Conservation (phyloP, 345 rosid genomes). For the Populus alba region DNA sequence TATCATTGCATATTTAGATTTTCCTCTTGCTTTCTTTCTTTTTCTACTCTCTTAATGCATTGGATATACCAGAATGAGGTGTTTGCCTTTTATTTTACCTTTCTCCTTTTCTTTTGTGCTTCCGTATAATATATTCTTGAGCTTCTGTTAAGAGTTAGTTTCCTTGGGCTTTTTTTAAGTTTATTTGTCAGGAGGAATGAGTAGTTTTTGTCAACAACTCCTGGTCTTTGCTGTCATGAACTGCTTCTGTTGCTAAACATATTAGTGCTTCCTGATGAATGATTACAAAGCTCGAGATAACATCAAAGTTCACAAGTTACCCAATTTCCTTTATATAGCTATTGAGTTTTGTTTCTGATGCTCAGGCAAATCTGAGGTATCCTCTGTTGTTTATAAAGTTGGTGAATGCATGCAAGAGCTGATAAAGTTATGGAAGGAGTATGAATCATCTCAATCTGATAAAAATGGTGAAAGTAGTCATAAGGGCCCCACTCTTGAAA, state of each 20-base stretch:
- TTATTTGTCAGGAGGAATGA: background rate
- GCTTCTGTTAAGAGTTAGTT: background rate
- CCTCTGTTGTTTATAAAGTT: conserved; percentile 86
- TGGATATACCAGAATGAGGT: background rate
- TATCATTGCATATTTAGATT: background rate
- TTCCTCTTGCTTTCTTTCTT: background rate
- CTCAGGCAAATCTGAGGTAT: conserved; percentile 87
- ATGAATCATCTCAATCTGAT: conserved; percentile 64
- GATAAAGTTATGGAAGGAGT: conserved; percentile 89
- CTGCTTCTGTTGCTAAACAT: background rate
- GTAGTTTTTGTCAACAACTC: background rate
- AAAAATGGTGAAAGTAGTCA: conserved; percentile 62
- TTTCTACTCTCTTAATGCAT: background rate
- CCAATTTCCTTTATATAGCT: background rate
- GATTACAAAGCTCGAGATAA: background rate
- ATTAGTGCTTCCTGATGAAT: background rate
- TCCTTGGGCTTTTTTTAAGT: too few relatives aligned
- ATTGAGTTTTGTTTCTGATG: conserved; percentile 30
- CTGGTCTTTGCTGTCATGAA: background rate
- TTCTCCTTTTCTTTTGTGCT: too few relatives aligned
- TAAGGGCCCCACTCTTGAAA: conserved; percentile 91
- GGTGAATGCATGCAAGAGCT: conserved; percentile 99
- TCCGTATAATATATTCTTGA: background rate
- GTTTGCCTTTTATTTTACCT: background rate
- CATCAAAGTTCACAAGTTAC: background rate